Conservation (phyloP, 768 basidiomycete genomes). For the Cystobasidium onofrii region DNA sequence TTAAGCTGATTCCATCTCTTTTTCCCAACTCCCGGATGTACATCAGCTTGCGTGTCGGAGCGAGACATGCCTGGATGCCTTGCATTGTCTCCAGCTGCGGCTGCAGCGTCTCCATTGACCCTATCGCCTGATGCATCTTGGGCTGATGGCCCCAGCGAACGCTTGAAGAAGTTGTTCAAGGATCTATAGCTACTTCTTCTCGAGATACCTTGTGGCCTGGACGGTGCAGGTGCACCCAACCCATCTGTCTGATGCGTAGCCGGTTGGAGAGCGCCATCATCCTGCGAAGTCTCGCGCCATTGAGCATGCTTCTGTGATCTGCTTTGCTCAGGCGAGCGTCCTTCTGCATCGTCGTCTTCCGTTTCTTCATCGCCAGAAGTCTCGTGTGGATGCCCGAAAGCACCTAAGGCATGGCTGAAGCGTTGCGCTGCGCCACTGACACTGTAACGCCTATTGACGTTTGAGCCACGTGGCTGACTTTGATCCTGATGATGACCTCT, state of each 20-base stretch:
- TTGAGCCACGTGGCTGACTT: not conserved
- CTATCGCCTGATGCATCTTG: not conserved
- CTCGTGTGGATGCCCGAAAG: not conserved
- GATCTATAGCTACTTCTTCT: slow-evolving; percentile 10
- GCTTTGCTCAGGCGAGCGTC: not conserved
- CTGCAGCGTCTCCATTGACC: not conserved
- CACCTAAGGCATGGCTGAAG: not conserved
- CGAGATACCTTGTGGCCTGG: not conserved
- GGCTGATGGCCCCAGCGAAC: not conserved
- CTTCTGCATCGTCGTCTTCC: not conserved
- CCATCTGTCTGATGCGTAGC: not conserved
- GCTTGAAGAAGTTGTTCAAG: slow-evolving; percentile 2
- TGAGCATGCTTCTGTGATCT: not conserved
- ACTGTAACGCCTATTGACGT: not conserved
- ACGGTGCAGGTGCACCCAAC: not conserved
- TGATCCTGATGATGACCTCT: not conserved
- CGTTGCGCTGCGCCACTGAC: not conserved
- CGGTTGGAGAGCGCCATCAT: not conserved
- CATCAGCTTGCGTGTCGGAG: slow-evolving; percentile 10
- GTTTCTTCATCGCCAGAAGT: not conserved
- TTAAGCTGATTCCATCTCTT: slow-evolving; percentile 32
- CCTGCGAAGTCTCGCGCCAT: not conserved
- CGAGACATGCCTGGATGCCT: not conserved
- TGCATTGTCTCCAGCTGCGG: not conserved
- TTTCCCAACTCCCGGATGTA: not conserved